Conservation (phyloP, 768 basidiomycete species). For the Rhizopogon sp. region DNA sequence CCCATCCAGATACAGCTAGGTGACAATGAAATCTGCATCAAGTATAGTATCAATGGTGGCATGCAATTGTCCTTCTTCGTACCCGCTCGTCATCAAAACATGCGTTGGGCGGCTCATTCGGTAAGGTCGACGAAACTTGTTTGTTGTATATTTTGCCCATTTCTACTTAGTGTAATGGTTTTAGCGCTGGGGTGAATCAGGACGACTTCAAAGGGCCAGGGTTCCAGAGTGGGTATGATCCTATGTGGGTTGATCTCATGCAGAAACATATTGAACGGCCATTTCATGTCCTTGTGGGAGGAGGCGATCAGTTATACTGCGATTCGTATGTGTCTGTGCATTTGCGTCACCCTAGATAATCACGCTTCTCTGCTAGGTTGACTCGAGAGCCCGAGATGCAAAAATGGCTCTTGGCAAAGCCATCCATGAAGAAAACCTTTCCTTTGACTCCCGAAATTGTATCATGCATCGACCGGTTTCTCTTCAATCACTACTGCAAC, state of each 20-base stretch:
- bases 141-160: not conserved
- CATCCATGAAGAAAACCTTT: constrained; percentile 51
- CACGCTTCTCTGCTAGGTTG: constrained; percentile 38
- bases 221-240: constrained; percentile 79
- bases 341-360: not conserved
- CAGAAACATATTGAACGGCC: constrained; percentile 73
- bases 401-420: constrained; percentile 70
- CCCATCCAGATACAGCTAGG: constrained; percentile 75
- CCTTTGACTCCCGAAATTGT: constrained; percentile 68
- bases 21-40: constrained; percentile 65
- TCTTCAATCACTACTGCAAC: constrained; percentile 89
- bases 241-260: constrained; percentile 92
- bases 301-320: constrained; percentile 91
- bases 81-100: constrained; percentile 74
- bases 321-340: constrained; percentile 47
- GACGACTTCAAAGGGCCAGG: constrained; percentile 82
- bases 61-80: constrained; percentile 77
- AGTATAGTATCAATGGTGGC: constrained; percentile 80
- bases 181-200: constrained; percentile 84
- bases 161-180: constrained; percentile 70
- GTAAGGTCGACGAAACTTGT: constrained; percentile 33
- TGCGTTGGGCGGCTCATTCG: constrained; percentile 89
- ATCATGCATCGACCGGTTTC: constrained; percentile 77
- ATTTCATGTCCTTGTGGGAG: constrained; percentile 90
- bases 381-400: constrained; percentile 86